Base-by-base conservation (phyloP, 495 filamentous ascomycete genomes). In the Aspergillus mulundensis region DNA sequence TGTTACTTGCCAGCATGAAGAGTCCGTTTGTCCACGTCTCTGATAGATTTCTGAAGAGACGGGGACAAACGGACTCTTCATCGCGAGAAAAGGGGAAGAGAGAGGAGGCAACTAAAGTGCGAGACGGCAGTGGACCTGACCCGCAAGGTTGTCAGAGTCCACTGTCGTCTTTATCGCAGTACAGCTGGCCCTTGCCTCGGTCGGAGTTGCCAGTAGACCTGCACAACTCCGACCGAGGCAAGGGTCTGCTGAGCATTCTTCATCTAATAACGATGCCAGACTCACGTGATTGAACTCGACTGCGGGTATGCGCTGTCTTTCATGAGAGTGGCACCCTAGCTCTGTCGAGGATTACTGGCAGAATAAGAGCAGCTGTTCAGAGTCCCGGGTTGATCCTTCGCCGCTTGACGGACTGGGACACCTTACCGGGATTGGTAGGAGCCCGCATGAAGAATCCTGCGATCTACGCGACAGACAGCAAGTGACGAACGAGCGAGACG, bases 241-340 rank as follows among this genome's bases (percentile, higher is more conserved):
- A n/a, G n/a, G n/a, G n/a, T n/a, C n/a, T n/a, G n/a, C n/a, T n/a
- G n/a, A n/a, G n/a, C n/a, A n/a, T n/a, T n/a, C n/a, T n/a, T n/a
- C n/a, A n/a, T n/a, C n/a, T n/a, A 28, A 28, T 10, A 36, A 36
- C 5, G 12, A 36, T 14, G 32, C 32, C 32, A 14, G 8, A 2
- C 36, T 61, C 63, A 66, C 63, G 63, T 66, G 63, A 66, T 39
- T 45, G 28, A 59, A 24, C 41, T 25, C 32, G 41, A 48, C 57
- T 66, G 63, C 63, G 60, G 60, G 60, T 60, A 50, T 23, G 51
- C 57, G 51, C 10, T 43, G 18, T 21, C 18, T 6, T n/a, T n/a
- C 4, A 12, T 1, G 20, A 18, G 14, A 40, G 38, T 18, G 38
- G n/a, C 38, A 40, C 14, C n/a, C 25, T 30, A 47, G 44, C 15